Evolutionary conservation across 371 early-diverging fungal species (phyloP), one percentile per base, ranked within the genome.

Genomic region (Mortierella sp.): DNA sequence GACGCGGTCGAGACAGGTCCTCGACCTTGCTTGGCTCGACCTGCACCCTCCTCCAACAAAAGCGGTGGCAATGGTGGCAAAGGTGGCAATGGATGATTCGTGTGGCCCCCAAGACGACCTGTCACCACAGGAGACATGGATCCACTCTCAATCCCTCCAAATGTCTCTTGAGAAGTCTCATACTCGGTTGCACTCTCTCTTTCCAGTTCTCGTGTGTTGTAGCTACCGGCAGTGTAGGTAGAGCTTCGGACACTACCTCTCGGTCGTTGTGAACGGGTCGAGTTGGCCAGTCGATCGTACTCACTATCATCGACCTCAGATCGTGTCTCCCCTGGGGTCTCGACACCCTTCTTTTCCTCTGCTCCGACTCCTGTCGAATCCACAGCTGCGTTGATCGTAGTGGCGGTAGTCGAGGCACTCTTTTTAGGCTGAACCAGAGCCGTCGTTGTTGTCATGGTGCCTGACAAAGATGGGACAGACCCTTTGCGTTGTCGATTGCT

Each of bases 101-200:
- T 37, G 7, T 18, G 7, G 18, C 18, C 58, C 4, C n/a, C 45
- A 9, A 43, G 11, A 4, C 53, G 23, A 53, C 23, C 3, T 9
- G 14, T 14, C 50, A n/a, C 50, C 21, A 23, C 53, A 19, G 19
- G 23, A 11, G 19, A 19, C 16, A 23, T 19, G 21, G 30, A 44
- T 43, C 69, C 57, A 25, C 57, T 57, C 18, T 62, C 70, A 25
- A 50, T 37, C 4, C 58, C 60, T 4, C 62, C 56, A 56, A 72
- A 77, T 9, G 72, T 77, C 57, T 77, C 79, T 45, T 53, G 9
- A 1, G 79, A 77, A 1, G 79, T 77, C 63, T 77, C 79, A 14
- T 77, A 77, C 14, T 77, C 79, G 0, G 79, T 77, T 21, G 72
- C 70, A 21, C 79, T 77, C 55, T 72, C 79, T 19, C 59, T 56